phyloP scores from a whole-genome alignment of 1,284 basidiomycete species.

The Trametes sp. region DNA sequence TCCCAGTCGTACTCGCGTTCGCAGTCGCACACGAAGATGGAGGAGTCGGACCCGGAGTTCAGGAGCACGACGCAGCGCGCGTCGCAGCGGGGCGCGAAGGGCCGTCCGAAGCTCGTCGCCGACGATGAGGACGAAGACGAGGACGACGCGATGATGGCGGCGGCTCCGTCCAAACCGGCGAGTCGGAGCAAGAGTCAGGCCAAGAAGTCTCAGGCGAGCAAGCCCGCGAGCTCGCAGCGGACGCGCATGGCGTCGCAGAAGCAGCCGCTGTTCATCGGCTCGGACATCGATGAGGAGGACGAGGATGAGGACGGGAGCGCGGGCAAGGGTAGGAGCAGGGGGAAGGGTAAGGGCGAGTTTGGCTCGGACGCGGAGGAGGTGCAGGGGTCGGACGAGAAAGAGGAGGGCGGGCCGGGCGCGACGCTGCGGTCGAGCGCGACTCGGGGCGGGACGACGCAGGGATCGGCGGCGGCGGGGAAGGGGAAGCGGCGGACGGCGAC shows the following conservation, averaged over 20 bases:
- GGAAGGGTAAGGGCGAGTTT: neutral
- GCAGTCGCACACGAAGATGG: slow-evolving; percentile 24
- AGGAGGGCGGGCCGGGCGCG: slow-evolving; percentile 14
- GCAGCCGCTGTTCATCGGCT: neutral
- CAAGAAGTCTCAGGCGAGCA: neutral
- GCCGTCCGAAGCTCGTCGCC: slow-evolving; percentile 21
- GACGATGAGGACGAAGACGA: slow-evolving; percentile 48
- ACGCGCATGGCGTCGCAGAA: slow-evolving; percentile 25
- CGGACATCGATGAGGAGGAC: neutral
- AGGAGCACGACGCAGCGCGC: slow-evolving; percentile 19
- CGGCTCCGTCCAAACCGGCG: slow-evolving; percentile 16
- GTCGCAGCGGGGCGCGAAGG: slow-evolving; percentile 25
- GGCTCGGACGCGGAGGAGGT: slow-evolving; percentile 7
- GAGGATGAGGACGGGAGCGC: neutral
- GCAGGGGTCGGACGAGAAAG: slow-evolving; percentile 17
- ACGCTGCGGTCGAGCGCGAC: slow-evolving; percentile 24
- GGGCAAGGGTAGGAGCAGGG: neutral
- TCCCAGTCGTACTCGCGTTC: slow-evolving; percentile 32
- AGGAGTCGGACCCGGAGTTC: slow-evolving; percentile 20
- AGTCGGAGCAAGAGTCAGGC: slow-evolving; percentile 24
- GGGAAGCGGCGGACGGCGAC: slow-evolving; percentile 42
- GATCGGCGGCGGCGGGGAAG: slow-evolving; percentile 6
- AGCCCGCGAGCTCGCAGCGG: neutral
- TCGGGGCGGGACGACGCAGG: slow-evolving; percentile 16
- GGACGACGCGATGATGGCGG: neutral